These are phyloP conservation scores for Solanum hybrid DNA, from an alignment of 305 asterid genomes.

Conservation along the genomic window DNA sequence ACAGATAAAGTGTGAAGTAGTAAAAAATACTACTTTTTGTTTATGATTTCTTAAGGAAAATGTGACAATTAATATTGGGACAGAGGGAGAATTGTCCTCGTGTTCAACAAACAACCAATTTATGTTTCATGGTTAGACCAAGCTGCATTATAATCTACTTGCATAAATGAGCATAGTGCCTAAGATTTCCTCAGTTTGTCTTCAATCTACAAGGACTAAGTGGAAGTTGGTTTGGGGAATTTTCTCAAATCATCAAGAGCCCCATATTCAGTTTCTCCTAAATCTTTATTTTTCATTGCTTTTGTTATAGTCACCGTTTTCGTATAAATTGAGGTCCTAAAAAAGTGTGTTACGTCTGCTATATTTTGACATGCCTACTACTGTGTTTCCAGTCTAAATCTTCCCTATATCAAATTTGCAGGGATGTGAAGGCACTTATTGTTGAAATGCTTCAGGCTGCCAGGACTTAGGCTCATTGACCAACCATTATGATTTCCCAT, in stretches of 20 bases:
- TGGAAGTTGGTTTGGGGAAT: neutral
- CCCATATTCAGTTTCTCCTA: neutral
- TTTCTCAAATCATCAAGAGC: neutral
- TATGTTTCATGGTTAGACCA: neutral
- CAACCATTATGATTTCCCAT: neutral
- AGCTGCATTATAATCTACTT: neutral
- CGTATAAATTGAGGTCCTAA: neutral
- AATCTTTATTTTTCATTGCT: neutral
- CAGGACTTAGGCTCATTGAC: conserved; percentile 27
- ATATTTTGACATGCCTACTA: neutral
- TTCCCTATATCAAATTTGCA: conserved; percentile 11
- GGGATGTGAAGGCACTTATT: conserved; percentile 74
- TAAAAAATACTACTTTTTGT: neutral
- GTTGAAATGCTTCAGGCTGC: conserved; percentile 88
- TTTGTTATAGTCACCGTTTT: neutral
- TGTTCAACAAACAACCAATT: neutral
- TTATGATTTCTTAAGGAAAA: neutral
- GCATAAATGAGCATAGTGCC: neutral
- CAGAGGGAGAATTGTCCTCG: neutral
- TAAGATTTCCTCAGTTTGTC: neutral
- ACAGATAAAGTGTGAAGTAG: neutral
- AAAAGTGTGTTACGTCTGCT: neutral
- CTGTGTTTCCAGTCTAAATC: neutral
- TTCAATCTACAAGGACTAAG: neutral
- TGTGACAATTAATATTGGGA: neutral